Conservation (phyloP, 2,329 filamentous ascomycete species). For the Tolypocladium sp. region DNA sequence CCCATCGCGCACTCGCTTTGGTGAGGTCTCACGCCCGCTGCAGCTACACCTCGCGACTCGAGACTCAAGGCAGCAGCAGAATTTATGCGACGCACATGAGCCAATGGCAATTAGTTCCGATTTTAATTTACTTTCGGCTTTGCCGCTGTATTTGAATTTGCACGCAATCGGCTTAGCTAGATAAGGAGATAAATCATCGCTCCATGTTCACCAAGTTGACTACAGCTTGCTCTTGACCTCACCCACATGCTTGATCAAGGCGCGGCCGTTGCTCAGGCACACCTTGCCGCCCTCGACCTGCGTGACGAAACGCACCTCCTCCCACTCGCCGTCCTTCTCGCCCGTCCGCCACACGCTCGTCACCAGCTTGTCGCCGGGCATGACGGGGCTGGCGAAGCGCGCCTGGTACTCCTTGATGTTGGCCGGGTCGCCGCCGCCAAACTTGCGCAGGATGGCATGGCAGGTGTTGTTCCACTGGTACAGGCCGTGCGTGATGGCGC, state of each 20-base stretch:
- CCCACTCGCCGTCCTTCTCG: constrained; percentile 53
- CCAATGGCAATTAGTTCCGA: not conserved
- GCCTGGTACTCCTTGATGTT: constrained; percentile 87
- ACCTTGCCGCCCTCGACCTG: constrained; percentile 74
- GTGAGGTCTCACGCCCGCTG: not conserved
- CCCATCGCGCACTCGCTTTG: not conserved
- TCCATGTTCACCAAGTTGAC: constrained; percentile 9
- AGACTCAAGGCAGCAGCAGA: not conserved
- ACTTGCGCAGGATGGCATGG: constrained; percentile 61
- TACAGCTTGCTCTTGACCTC: constrained; percentile 54
- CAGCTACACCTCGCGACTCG: not conserved
- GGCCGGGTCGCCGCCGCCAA: constrained; percentile 68
- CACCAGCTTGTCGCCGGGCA: constrained; percentile 72
- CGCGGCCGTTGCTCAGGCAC: constrained; percentile 78
- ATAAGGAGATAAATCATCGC: not conserved
- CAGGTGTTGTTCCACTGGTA: constrained; percentile 78
- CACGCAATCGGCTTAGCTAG: not conserved
- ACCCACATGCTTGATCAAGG: constrained; percentile 58
- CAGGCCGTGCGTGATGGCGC: constrained; percentile 80
- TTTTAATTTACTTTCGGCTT: not conserved
- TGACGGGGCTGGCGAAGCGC: constrained; percentile 76
- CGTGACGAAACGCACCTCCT: constrained; percentile 76
- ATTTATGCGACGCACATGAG: not conserved
- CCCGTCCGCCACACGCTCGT: constrained; percentile 77
- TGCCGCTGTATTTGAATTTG: not conserved